phyloP scores from a whole-genome alignment of 2,329 filamentous ascomycete species.

The Metarhizium brunneum region DNA sequence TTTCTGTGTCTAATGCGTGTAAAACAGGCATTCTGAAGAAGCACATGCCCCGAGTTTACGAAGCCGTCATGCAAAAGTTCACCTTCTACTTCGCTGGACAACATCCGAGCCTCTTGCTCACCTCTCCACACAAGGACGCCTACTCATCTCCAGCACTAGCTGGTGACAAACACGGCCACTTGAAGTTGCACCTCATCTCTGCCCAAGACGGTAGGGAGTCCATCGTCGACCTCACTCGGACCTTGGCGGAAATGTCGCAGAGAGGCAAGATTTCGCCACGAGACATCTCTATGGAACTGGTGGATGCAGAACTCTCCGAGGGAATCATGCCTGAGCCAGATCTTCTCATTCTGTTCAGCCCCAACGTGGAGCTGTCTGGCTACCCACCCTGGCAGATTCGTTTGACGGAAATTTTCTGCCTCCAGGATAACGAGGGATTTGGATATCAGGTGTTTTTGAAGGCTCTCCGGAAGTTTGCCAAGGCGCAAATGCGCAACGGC shows the following conservation, averaged over 20 bases:
- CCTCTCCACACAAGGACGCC: slow-evolving; percentile 33
- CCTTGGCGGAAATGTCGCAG: slow-evolving; percentile 90
- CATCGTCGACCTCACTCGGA: slow-evolving; percentile 90
- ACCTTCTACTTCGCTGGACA: slow-evolving; percentile 76
- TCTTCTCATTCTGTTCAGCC: slow-evolving; percentile 77
- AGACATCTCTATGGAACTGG: slow-evolving; percentile 77
- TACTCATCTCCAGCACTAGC: slow-evolving; percentile 17
- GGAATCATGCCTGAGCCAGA: slow-evolving; percentile 83
- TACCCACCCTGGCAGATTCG: slow-evolving; percentile 97
- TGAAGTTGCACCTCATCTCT: slow-evolving; percentile 69
- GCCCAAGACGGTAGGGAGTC: slow-evolving; percentile 86
- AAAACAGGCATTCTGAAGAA: slow-evolving; percentile 74
- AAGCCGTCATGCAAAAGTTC: slow-evolving; percentile 69
- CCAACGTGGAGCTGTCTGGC: slow-evolving; percentile 73
- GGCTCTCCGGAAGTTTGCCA: slow-evolving; percentile 74
- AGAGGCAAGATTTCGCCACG: slow-evolving; percentile 69
- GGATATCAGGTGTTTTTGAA: slow-evolving; percentile 91
- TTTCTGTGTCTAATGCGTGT: slow-evolving; percentile 9
- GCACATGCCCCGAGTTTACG: slow-evolving; percentile 77
- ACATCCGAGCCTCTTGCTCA: slow-evolving; percentile 58
- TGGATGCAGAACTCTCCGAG: slow-evolving; percentile 78
- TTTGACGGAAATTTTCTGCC: slow-evolving; percentile 84
- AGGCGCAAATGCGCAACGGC: slow-evolving; percentile 82
- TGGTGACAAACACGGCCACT: slow-evolving; percentile 27
- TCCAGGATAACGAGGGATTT: slow-evolving; percentile 69